Base-by-base conservation (phyloP, 1,139 yeast species). In the Geotrichum klebahnii region DNA sequence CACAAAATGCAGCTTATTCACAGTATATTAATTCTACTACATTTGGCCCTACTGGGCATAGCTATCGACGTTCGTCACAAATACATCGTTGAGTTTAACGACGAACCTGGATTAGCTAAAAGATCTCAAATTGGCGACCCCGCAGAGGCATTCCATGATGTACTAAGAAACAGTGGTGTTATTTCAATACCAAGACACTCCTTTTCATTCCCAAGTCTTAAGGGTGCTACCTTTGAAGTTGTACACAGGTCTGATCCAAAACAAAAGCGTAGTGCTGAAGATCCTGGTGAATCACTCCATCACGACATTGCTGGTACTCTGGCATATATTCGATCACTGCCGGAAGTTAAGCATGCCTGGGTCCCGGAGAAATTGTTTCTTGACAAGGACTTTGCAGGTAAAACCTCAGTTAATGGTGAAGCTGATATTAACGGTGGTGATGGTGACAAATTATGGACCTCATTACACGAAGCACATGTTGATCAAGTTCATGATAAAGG, bases 381-480 rank as follows among this genome's bases (percentile, higher is more conserved):
- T 10, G 26, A 22, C 24, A 2, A 37, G 20, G 22, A 32, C 10
- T 36, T 36, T 36, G n/a, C 10, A 8, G 9, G 22, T 24, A 14
- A 20, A 16, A 23, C 42, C 2, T 3, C 9, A 2, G 34, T 9
- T 22, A 32, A 28, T n/a, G n/a, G n/a, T n/a, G n/a, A n/a, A n/a
- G 34, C 26, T 34, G n/a, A 19, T 17, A 19, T 8, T 8, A 26
- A 8, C 16, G 22, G 12, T 3, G 24, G n/a, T 12, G 22, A 5
- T n/a, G 16, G 28, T 16, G 22, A 28, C 12, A 16, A 14, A 6
- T 12, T 9, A 10, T 58, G 59, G 59, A 53, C 55, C 35, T 53
- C 59, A n/a, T 59, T 56, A 37, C 9, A 16, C 8, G 52, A 49
- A 5, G 56, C 61, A n/a, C 56, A 57, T 44, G 61, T 57, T 19